Evolutionary conservation across 805 yeast genomes (phyloP).

Genomic region (Kodamaea hsintzibuensis): DNA sequence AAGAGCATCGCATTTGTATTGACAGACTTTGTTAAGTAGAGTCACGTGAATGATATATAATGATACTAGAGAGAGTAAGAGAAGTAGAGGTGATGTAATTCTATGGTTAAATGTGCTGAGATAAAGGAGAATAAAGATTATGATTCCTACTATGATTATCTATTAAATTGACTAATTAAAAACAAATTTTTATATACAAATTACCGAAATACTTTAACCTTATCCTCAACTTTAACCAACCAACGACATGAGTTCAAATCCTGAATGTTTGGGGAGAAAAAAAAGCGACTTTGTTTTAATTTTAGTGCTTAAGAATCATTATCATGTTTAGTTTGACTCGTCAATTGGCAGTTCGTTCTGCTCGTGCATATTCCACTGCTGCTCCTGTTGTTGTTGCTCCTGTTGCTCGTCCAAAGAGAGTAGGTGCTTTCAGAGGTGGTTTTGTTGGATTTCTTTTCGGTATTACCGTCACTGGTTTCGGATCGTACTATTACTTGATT

Average conservation of each 20-base stretch:
- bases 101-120: not conserved
- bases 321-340: slow-evolving; percentile 18
- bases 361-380: slow-evolving; percentile 33
- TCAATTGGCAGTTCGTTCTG: slow-evolving; percentile 17
- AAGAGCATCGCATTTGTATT: slow-evolving; percentile 14
- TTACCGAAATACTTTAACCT: not conserved
- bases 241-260: not conserved
- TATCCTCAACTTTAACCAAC: not conserved
- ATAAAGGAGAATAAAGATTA: no score
- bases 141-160: not conserved
- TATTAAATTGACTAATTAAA: not conserved
- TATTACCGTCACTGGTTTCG: slow-evolving; percentile 69
- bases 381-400: slow-evolving; percentile 20
- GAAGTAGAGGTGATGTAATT: not conserved
- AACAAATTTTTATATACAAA: not conserved
- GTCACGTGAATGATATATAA: slow-evolving; percentile 1
- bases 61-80: not conserved
- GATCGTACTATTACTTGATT: slow-evolving; percentile 73
- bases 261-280: not conserved
- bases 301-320: not conserved
- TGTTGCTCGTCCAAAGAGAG: slow-evolving; percentile 29
- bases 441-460: slow-evolving; percentile 80
- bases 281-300: not conserved
- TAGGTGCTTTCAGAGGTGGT: slow-evolving; percentile 48
- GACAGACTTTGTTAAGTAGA: not conserved